A percentile compares a stretch with the other conserved stretches of the same genome.
These are phyloP conservation scores for Durusdinium trenchii DNA, from an alignment of 73 alveolate species.

Conservation along the genomic window DNA sequence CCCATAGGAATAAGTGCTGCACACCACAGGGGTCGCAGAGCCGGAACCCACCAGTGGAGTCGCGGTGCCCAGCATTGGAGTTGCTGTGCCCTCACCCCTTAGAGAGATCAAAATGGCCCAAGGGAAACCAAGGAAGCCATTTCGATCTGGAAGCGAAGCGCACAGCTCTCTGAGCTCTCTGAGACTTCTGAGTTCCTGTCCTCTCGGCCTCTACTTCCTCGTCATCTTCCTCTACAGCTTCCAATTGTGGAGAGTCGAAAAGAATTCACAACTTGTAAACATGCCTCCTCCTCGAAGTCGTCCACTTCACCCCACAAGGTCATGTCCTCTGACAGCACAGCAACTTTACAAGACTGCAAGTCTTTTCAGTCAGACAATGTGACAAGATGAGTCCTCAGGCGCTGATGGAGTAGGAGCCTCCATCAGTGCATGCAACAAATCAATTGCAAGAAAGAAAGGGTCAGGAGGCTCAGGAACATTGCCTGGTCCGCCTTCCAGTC, in stretches of 20 bases:
- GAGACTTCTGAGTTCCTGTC: neutral
- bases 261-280: neutral
- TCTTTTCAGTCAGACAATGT: neutral
- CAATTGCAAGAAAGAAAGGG: neutral
- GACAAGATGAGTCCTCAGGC: slow-evolving; percentile 10
- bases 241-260: neutral
- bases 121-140: neutral
- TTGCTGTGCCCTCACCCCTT: slow-evolving; percentile 89
- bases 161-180: neutral
- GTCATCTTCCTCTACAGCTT: slow-evolving; percentile 47
- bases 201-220: slow-evolving; percentile 84
- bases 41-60: slow-evolving; percentile 92
- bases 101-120: neutral
- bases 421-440: neutral
- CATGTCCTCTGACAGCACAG: neutral
- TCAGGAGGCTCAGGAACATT: neutral
- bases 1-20: neutral
- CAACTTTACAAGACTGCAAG: too few species aligned
- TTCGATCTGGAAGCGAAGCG: neutral
- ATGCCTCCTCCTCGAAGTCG: slow-evolving; percentile 84
- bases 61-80: slow-evolving; percentile 93
- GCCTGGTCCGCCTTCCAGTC: slow-evolving; percentile 88
- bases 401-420: slow-evolving; percentile 81
- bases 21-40: slow-evolving; percentile 92
- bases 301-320: slow-evolving; percentile 90